Base-by-base conservation (phyloP, 495 filamentous ascomycete species). In the Schizothecium vesticola region DNA sequence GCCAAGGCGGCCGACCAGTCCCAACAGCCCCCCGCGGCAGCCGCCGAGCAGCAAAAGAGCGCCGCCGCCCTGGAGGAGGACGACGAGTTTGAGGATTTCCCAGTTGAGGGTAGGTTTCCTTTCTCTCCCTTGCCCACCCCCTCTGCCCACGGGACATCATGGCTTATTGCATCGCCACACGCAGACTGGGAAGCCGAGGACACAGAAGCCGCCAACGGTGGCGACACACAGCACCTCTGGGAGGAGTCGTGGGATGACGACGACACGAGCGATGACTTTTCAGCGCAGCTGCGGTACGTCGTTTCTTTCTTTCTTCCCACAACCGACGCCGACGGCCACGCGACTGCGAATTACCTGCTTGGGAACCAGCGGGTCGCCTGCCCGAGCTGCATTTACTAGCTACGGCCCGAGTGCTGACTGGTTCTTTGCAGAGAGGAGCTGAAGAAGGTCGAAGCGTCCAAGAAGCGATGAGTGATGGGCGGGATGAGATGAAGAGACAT, bases 191-290 rank as follows among this genome's bases (percentile, higher is more conserved):
- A 87, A 58, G 85, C 90, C 73, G 92, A 96, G 77, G 91, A 95
- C 71, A 89, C 91, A 70, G 92, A 96, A 77, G 89, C 92, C 60
- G 88, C 90, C 33, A 81, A 81, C 64, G 83, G 84, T 64, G 70
- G 74, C 72, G 75, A 76, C 63, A 91, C 88, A 71, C 88, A 89
- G 71, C 92, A 97, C 83, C 81, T 99, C 67, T 99, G 95, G 95
- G 95, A 99, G 83, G 95, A 99, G 85, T 97, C 93, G 83, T 99
- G 95, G 95, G 95, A 99, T 80, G 95, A 99, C 73, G 95, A 99
- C 78, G 95, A 98, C 83, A 93, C 93, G 66, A 94, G 85, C 72
- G 96, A 98, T 77, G 95, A 99, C 73, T 99, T 99, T 77, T 93
- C 93, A 13, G 87, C 91, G 77, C 95, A 97, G 87, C 81, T 99